Percentiles rank a stretch among this genome's conserved stretches.
phyloP scores from a whole-genome alignment of 176 grass and related monocot species.

The Avena sativa region DNA sequence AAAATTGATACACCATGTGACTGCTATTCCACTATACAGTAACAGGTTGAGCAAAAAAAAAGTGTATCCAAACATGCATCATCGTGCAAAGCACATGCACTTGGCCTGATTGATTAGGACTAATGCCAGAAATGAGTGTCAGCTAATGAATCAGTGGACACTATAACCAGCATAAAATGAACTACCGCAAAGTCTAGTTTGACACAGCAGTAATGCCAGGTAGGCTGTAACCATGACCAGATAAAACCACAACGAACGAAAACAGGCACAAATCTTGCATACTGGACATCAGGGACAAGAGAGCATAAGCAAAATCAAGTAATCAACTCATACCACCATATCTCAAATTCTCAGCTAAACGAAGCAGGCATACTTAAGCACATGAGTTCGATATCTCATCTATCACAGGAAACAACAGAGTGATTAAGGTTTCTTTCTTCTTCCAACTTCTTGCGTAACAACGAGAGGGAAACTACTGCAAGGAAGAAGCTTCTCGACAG shows the following conservation, averaged over 20 bases:
- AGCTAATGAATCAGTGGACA: background rate
- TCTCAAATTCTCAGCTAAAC: conserved; percentile 28
- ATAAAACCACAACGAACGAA: too few species aligned
- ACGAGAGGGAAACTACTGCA: conserved; percentile 31
- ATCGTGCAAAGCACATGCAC: background rate
- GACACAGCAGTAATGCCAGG: too few species aligned
- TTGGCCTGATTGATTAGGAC: background rate
- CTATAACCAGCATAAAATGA: background rate
- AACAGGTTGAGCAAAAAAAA: background rate
- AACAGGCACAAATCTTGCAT: too few species aligned
- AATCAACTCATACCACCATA: conserved; percentile 26
- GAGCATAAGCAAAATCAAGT: background rate
- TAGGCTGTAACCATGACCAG: too few species aligned
- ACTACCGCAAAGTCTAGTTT: too few species aligned
- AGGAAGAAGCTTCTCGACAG: background rate
- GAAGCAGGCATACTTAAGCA: conserved; percentile 29
- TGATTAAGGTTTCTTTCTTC: conserved; percentile 15
- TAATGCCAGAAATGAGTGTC: background rate
- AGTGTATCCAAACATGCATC: too few species aligned
- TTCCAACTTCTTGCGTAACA: background rate
- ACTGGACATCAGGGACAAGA: too few species aligned
- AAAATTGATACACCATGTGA: background rate
- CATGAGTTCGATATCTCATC: conserved; percentile 23
- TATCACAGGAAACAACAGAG: conserved; percentile 12
- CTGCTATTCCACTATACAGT: background rate